A percentile compares a stretch with the other conserved stretches of the same genome.
These are phyloP conservation scores for Volvox africanus DNA, from an alignment of 139 green algal species.

Conservation along the genomic window DNA sequence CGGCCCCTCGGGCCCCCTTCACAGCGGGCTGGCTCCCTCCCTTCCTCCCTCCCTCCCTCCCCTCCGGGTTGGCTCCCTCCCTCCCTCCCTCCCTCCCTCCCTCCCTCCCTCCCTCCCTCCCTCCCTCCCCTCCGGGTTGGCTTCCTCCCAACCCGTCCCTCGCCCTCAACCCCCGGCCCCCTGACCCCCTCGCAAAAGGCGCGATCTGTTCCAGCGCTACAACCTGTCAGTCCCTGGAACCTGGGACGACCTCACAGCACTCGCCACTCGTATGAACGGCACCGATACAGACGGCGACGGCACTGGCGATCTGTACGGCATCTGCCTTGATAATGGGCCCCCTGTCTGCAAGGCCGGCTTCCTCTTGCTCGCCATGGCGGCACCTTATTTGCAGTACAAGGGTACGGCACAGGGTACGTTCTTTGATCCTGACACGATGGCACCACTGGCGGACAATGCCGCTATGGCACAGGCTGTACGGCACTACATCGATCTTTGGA, in stretches of 20 bases:
- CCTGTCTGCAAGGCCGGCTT: constrained; percentile 47
- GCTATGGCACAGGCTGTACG: not conserved
- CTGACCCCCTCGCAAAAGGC: not conserved
- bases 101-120: no score
- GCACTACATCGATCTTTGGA: constrained; percentile 6
- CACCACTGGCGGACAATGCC: constrained; percentile 10
- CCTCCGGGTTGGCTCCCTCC: no score
- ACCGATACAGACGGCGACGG: constrained; percentile 46
- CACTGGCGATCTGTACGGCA: constrained; percentile 31
- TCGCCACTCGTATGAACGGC: constrained; percentile 36
- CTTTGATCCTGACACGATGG: constrained; percentile 29
- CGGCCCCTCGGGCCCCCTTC: no score
- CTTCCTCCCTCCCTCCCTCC: no score
- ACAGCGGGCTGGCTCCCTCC: no score
- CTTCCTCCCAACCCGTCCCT: no score
- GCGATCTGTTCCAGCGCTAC: constrained; percentile 40
- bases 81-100: no score
- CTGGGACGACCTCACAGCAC: constrained; percentile 33
- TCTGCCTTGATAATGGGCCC: constrained; percentile 21
- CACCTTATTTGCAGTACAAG: constrained; percentile 51
- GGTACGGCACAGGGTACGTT: constrained; percentile 42
- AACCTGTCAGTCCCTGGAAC: constrained; percentile 21
- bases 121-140: no score
- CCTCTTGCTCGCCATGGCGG: constrained; percentile 10
- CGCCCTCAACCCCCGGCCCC: no score